Evolutionary conservation across 1,139 yeast species (phyloP).

Genomic region (Candida tetrigidarum): DNA sequence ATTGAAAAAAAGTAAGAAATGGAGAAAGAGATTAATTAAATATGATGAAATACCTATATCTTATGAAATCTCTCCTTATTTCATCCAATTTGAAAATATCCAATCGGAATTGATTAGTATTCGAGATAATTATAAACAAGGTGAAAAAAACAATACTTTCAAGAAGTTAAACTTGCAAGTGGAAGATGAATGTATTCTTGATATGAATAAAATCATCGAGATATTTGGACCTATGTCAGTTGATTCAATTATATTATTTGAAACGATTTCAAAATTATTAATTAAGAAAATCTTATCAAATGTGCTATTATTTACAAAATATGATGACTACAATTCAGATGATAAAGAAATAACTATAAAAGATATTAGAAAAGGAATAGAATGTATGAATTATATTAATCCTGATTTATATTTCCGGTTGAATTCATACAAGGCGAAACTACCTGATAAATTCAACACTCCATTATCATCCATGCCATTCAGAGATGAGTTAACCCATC

Average conservation of each 20-base stretch:
- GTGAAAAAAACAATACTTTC: not conserved
- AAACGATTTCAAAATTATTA: conserved; percentile 10
- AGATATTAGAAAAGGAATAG: conserved; percentile 7
- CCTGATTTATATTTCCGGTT: not conserved
- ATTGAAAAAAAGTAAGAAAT: conserved; percentile 5
- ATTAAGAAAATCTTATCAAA: conserved; percentile 9
- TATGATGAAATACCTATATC: conserved; percentile 55
- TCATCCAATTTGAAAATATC: conserved; percentile 50
- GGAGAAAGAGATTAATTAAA: conserved; percentile 24
- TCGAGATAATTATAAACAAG: conserved; percentile 10
- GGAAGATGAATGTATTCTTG: conserved; percentile 2
- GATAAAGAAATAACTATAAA: not conserved
- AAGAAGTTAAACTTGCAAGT: not conserved
- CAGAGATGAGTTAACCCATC: not conserved
- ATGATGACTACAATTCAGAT: not conserved
- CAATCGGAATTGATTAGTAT: conserved; percentile 34
- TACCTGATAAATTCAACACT: not conserved
- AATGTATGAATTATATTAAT: conserved; percentile 2
- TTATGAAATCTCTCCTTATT: conserved; percentile 54
- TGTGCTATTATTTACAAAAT: not conserved
- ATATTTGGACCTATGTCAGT: conserved; percentile 7
- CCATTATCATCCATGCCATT: not conserved
- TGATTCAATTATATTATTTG: conserved; percentile 13
- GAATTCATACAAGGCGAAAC: not conserved
- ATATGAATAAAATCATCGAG: conserved; percentile 4